Base-by-base conservation (phyloP, 2,329 filamentous ascomycete genomes). In the Pseudogymnoascus sp. region DNA sequence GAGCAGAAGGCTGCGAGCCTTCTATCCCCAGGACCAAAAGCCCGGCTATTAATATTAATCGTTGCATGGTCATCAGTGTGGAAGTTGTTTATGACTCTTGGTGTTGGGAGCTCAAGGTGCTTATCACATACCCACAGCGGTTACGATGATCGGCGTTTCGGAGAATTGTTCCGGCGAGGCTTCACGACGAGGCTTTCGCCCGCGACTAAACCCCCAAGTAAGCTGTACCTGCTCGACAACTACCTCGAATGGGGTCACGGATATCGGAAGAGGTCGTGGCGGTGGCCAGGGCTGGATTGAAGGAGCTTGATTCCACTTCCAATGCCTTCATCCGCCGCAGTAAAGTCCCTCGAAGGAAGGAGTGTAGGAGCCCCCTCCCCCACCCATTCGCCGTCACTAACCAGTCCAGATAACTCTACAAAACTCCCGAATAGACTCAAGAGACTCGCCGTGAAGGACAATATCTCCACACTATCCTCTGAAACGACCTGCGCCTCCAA, bases 401-500 rank as follows among this genome's bases (percentile, higher is more conserved):
- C 53, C 28, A 60, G 53, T 35, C 53, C 28, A 33, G 19, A 35
- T 59, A 5, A 13, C n/a, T 4, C n/a, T 21, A 60, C 57, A 23
- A 6, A 1, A 38, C 31, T 40, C 17, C 57, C 60, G 6, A 53
- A 28, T 53, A 53, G n/a, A 28, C 26, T 53, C 21, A 26, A 40
- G 15, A 10, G 15, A 17, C 42, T 68, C 13, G 72, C 87, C 4
- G 79, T 92, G 62, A 93, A 93, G 72, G 89, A 93, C 76, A 93
- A 92, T 72, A 91, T 93, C 67, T 83, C 86, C 62, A 89, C 87
- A 19, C 9, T 10, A 31, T 77, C 81, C 35, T 75, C 84, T n/a
- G 82, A 83, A 1, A 96, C 93, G 23, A 96, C 93, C 76, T 96
- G 92, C 76, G 90, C 86, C 67, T 97, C 93, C 2, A 78, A 78